These are phyloP conservation scores for Solanum chiquidenum DNA, from an alignment of 257 asterid genomes.

Conservation along the genomic window DNA sequence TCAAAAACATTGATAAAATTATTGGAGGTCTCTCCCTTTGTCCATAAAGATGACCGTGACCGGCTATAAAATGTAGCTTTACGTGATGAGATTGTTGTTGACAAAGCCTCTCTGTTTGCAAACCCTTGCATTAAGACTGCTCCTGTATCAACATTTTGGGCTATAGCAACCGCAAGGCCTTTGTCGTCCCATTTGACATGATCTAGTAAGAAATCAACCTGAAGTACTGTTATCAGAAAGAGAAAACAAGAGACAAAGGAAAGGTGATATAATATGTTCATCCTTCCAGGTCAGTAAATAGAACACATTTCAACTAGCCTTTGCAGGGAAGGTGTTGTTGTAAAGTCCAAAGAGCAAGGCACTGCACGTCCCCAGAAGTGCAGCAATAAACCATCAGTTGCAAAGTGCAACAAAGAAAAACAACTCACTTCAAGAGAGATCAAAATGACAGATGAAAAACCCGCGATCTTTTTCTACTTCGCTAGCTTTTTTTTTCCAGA, in stretches of 20 bases:
- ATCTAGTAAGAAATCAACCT: conserved; percentile 76
- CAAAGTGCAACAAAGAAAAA: conserved; percentile 27
- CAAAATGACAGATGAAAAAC: conserved; percentile 20
- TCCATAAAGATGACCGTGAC: conserved; percentile 79
- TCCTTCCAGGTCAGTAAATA: neutral
- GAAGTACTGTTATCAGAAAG: conserved; percentile 22
- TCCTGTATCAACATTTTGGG: conserved; percentile 86
- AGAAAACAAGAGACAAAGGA: neutral
- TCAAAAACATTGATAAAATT: conserved; percentile 75
- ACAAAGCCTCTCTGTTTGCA: conserved; percentile 65
- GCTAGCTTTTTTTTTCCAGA: conserved; percentile 31
- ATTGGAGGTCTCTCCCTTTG: conserved; percentile 86
- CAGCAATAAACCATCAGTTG: neutral
- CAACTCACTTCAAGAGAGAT: conserved; percentile 30
- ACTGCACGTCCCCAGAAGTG: neutral
- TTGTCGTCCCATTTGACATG: conserved; percentile 88
- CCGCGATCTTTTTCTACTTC: conserved; percentile 7
- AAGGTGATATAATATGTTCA: neutral
- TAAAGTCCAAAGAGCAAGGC: neutral
- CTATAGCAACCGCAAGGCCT: conserved; percentile 90
- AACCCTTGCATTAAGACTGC: conserved; percentile 93
- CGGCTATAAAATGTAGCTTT: conserved; percentile 88
- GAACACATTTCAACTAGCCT: neutral
- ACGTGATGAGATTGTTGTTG: conserved; percentile 51
- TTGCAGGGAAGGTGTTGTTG: neutral